Percentiles rank a stretch among this genome's conserved stretches.
Conservation (phyloP, 805 yeast species). For the Peterozyma xylosa region DNA sequence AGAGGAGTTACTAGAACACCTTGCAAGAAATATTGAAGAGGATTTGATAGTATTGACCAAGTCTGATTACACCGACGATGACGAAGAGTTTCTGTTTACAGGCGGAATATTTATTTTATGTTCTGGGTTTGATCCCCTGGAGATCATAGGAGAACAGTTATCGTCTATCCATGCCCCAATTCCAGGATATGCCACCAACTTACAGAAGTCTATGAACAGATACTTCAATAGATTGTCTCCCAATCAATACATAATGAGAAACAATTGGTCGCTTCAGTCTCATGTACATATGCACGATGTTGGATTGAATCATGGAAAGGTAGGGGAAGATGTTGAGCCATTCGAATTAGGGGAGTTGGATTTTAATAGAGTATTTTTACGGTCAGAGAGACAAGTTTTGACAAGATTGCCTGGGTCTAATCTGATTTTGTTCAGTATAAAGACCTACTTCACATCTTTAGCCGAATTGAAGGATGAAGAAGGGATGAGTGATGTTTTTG, state of each 20-base stretch:
- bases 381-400: constrained; percentile 45
- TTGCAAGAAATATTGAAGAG: constrained; percentile 42
- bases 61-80: constrained; percentile 18
- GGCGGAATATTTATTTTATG: constrained; percentile 59
- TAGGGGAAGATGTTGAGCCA: constrained; percentile 9
- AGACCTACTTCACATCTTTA: constrained; percentile 44
- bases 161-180: constrained; percentile 57
- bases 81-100: constrained; percentile 48
- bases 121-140: constrained; percentile 63
- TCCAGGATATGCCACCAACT: constrained; percentile 46
- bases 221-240: constrained; percentile 46
- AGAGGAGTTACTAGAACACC: constrained; percentile 11
- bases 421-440: constrained; percentile 36
- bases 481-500: constrained; percentile 39
- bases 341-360: constrained; percentile 22
- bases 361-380: constrained; percentile 31
- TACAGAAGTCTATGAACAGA: constrained; percentile 49
- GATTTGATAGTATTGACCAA: constrained; percentile 51
- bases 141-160: constrained; percentile 43
- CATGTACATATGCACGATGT: constrained; percentile 43
- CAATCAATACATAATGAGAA: constrained; percentile 45
- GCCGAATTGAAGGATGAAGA: constrained; percentile 31
- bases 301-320: constrained; percentile 30
- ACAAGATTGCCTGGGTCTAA: constrained; percentile 34
- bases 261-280: constrained; percentile 61